phyloP scores from a whole-genome alignment of 352 stramenopile genomes.

The Aphanomyces euteiches region DNA sequence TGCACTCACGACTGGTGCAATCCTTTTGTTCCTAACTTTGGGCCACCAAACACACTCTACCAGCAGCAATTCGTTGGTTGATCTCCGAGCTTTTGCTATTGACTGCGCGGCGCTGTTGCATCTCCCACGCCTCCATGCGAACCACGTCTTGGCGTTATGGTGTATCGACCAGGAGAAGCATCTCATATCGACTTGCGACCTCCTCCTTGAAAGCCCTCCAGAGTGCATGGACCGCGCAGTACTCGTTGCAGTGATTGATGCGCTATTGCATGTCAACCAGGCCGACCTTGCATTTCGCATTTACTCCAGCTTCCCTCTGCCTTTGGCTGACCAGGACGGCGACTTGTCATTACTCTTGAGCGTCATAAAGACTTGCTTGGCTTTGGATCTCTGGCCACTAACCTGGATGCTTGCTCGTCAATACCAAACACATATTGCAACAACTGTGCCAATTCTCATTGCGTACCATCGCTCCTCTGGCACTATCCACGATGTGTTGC shows the following conservation, averaged over 20 bases:
- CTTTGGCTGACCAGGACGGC: not conserved
- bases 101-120: conserved; percentile 1
- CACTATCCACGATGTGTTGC: conserved; percentile 1
- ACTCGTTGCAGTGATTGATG: not conserved
- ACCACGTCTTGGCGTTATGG: conserved; percentile 9
- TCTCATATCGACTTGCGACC: not conserved
- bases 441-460: not conserved
- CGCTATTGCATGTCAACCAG: not conserved
- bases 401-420: not conserved
- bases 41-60: not conserved
- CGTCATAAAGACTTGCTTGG: not conserved
- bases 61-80: not conserved
- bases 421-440: not conserved
- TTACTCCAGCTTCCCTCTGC: not conserved
- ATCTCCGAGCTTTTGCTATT: not conserved
- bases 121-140: not conserved
- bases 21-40: conserved; percentile 9
- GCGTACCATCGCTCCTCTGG: not conserved
- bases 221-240: not conserved
- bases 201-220: not conserved
- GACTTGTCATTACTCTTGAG: not conserved
- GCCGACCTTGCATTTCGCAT: not conserved
- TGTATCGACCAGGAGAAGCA: not conserved
- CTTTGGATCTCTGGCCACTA: not conserved
- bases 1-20: not conserved